Percentiles rank a stretch among this genome's conserved stretches.
These are phyloP conservation scores for Clavulina sp. DNA, from an alignment of 768 basidiomycete genomes.

Conservation along the genomic window DNA sequence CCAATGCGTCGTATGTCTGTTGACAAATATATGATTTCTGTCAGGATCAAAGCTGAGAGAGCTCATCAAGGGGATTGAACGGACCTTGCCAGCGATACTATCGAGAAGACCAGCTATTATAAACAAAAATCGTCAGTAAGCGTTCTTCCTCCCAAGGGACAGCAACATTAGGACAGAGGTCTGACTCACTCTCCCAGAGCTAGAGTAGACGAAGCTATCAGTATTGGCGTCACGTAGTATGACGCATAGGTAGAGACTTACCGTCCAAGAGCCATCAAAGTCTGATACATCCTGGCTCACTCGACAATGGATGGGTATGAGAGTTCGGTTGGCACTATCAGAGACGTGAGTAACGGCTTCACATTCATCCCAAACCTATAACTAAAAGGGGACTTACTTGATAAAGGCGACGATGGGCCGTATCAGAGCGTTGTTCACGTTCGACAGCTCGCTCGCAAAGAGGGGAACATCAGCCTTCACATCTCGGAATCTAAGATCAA, in stretches of 20 bases:
- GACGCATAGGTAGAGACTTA: constrained; percentile 24
- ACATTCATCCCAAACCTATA: background rate
- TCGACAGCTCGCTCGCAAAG: constrained; percentile 74
- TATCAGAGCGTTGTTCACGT: constrained; percentile 83
- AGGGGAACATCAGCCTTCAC: constrained; percentile 89
- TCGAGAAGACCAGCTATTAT: constrained; percentile 78
- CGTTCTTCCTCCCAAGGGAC: too few species aligned
- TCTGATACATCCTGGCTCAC: constrained; percentile 69
- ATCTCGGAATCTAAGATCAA: constrained; percentile 88
- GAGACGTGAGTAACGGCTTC: background rate
- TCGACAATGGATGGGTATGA: constrained; percentile 85
- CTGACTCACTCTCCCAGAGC: constrained; percentile 80
- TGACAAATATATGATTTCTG: constrained; percentile 3
- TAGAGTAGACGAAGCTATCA: constrained; percentile 16
- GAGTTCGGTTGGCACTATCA: constrained; percentile 71
- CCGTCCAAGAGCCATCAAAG: constrained; percentile 95
- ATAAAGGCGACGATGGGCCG: constrained; percentile 96
- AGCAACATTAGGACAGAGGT: background rate
- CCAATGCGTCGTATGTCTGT: constrained; percentile 79
- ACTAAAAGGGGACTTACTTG: constrained; percentile 42
- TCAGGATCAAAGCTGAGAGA: background rate
- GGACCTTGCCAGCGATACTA: constrained; percentile 69
- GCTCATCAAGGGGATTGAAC: constrained; percentile 3
- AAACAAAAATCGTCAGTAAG: constrained; percentile 5
- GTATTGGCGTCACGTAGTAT: background rate